Base-by-base conservation (phyloP, 1,139 yeast species). In the Protomyces arabidopsidicola region DNA sequence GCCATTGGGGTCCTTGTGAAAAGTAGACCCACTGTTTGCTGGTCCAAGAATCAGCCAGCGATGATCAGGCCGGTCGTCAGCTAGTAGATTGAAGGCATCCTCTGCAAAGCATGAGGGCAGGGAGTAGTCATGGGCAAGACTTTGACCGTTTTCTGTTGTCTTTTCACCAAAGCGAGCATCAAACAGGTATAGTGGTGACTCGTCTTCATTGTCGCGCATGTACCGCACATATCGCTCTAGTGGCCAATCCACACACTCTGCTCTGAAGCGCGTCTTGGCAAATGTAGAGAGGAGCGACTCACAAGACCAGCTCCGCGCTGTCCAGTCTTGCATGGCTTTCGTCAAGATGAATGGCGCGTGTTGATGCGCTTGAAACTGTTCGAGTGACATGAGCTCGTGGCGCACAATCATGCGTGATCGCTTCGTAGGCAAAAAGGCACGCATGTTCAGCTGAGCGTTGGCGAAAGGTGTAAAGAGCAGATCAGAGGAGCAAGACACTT, bases 1-100 rank as follows among this genome's bases (percentile, higher is more conserved):
- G 55, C 84, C 84, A 72, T 90, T 90, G 2, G 97, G 97, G 71
- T 90, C 97, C 58, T 90, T 90, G 74, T 90, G 97, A 74, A 90
- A 90, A 0, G 95, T 87, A 0, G 95, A 88, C 0, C 97, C 97
- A 18, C 90, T 84, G 59, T 95, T 75, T 31, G 77, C 78, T 0
- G 95, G 90, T 0, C 97, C 97, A 16, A 88, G 81, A 55, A 90
- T 90, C 45, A 90, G 77, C 97, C 97, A 90, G 10, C 95, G 83
- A 73, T 87, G 87, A 73, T 90, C 96, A 0, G 97, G 97, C 62
- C 97, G 80, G 68, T 88, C 85, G 16, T 71, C 68, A 0, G 74
- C 73, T 3, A 75, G 70, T 20, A 75, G 67, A 6, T 73, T 73
- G 55, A 77, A 75, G 45, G 68, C 71, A 66, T 76, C 78, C 66